Base-by-base conservation (phyloP, 768 basidiomycete species). In the Leccinum longicurvipes region DNA sequence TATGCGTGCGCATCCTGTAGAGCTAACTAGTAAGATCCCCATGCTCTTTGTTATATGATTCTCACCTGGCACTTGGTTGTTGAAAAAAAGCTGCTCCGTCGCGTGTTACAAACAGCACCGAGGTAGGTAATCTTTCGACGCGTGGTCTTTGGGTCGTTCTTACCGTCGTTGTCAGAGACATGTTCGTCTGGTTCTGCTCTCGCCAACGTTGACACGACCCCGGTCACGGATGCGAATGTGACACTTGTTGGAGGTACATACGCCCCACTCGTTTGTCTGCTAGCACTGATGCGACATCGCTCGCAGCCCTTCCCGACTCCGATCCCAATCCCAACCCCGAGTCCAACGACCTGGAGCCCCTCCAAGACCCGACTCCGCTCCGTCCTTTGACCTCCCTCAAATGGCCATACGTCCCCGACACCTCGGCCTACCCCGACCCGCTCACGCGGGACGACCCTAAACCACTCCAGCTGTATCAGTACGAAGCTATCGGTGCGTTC, bases 391-490 rank as follows among this genome's bases (percentile, higher is more conserved):
- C 90, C 0, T 79, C 88, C 12, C 75, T 95, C 31, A 82, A 81
- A 25, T 95, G 92, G 91, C 93, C 93, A 0, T 92, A 91, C 65
- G 81, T 91, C 45, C 89, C 89, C 2, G 91, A 93, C 31, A 81
- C 83, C 63, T 84, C 86, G 0, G 83, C 88, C 3, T 92, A 84
- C 67, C 86, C 85, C 0, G 91, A 95, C 68, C 92, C 92, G 1
- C 77, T 96, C 47, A 86, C 86, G 62, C 78, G 87, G 5, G 87
- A 96, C 63, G 91, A 94, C 65, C 93, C 91, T 0, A 92, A 93
- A 68, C 78, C 83, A 0, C 73, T 96, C 0, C 83, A 87, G 55
- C 68, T 84, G 0, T 76, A 67, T 39, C 89, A 93, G 54, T 92
- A 91, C 66, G 89, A 91, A 68, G 82, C 88, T 0, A 89, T 93